Evolutionary conservation across 2,329 filamentous ascomycete species (phyloP).

Genomic region (Colletotrichum siamense): DNA sequence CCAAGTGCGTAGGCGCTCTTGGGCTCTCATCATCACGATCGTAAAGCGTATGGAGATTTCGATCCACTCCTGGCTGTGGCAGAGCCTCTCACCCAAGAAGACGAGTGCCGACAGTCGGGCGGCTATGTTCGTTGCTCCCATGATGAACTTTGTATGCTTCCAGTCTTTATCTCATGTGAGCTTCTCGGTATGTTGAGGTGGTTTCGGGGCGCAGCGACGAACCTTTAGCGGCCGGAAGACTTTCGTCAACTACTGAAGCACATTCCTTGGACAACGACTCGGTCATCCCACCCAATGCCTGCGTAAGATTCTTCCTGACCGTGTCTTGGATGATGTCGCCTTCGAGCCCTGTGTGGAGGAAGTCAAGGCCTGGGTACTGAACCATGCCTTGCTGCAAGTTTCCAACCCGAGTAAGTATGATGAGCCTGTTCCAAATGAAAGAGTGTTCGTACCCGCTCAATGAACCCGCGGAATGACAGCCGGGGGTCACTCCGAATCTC

Average conservation of each 20-base stretch:
- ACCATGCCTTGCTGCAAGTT: background rate
- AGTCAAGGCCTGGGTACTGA: background rate
- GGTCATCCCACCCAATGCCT: background rate
- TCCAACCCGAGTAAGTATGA: background rate
- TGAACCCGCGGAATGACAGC: background rate
- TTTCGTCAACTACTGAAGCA: background rate
- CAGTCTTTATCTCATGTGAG: background rate
- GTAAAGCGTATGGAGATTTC: background rate
- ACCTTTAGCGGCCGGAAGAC: background rate
- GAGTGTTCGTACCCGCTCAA: background rate
- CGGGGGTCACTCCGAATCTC: background rate
- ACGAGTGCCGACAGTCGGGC: background rate
- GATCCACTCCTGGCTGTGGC: background rate
- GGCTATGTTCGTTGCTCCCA: background rate
- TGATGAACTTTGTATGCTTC: background rate
- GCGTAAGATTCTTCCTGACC: background rate
- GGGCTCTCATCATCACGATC: background rate
- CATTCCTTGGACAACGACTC: background rate
- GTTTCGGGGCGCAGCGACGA: rapidly evolving
- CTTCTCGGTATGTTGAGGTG: background rate
- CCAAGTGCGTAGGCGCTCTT: background rate
- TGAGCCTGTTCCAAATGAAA: background rate
- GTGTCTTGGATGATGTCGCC: background rate
- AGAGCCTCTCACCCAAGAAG: background rate
- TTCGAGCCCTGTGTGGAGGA: background rate